Base-by-base conservation (phyloP, 1,139 yeast genomes). In the Kodamaea sp. region DNA sequence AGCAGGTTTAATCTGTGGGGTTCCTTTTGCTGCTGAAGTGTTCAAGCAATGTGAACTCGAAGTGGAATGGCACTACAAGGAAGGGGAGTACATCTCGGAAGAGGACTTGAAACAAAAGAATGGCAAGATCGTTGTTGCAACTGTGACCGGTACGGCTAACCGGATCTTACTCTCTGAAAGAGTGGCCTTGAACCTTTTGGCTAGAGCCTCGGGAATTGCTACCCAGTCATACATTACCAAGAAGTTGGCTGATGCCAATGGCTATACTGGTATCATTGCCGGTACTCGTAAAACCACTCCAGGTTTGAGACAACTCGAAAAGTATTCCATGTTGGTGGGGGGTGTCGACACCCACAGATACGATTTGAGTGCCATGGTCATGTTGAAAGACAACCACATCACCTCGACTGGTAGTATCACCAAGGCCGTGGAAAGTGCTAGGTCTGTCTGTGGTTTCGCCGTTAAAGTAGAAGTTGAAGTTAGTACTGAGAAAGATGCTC, bases 231-330 rank as follows among this genome's bases (percentile, higher is more conserved):
- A 67, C 34, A 62, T 66, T 20, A 75, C 90, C 9, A 66, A 81
- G 36, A 55, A 65, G 13, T 61, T 79, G 38, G 96, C 96, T 0
- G 75, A 79, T 41, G 63, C 75, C 27, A 65, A 76, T n/a, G 95
- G 95, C 0, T 90, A 81, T 57, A 66, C 66, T 3, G 97, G 97
- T 0, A 71, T 83, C 22, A 87, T 90, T 55, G 97, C 97, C 0
- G 97, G 97, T n/a, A 90, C 97, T 1, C 78, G 97, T 53, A 90
- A 90, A 60, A 90, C 97, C n/a, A 90, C 97, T 1, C 97, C 97
- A 0, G 97, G 97, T 0, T 74, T 90, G 46, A 76, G 97, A 51
- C 70, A 80, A 27, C 65, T 90, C 38, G 97, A 92, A 54, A 90
- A 90, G 58, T 90, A 90, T 60, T 83, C 96, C 24, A 90, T 90